phyloP scores from a whole-genome alignment of 208 protist species.

The Novymonas esmeraldas region DNA sequence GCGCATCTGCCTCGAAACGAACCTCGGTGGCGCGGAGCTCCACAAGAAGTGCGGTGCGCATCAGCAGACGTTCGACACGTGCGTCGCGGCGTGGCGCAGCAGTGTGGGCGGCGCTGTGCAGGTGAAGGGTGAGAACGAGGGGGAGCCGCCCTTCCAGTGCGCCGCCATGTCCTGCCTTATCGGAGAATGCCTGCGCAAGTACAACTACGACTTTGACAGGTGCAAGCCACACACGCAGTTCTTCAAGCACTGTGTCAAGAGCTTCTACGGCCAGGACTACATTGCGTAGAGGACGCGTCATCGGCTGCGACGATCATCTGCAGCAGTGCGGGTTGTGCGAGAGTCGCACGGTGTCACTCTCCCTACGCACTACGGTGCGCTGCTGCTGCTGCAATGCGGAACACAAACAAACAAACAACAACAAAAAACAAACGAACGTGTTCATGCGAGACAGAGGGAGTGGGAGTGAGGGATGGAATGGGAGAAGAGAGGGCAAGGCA shows the following conservation, averaged over 20 bases:
- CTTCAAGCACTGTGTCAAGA: constrained; percentile 86
- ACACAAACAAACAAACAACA: too few species aligned
- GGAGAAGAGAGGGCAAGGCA: too few species aligned
- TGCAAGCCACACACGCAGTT: constrained; percentile 72
- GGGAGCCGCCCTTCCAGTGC: constrained; percentile 77
- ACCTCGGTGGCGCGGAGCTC: constrained; percentile 46
- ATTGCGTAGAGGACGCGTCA: constrained; percentile 20
- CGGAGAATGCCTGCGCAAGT: constrained; percentile 69
- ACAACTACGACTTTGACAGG: constrained; percentile 72
- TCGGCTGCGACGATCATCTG: too few species aligned
- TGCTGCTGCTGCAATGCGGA: too few species aligned
- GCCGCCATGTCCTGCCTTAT: constrained; percentile 78
- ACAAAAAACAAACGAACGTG: too few species aligned
- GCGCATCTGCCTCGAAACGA: constrained; percentile 60
- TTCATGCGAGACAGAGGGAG: too few species aligned
- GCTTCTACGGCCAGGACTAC: constrained; percentile 77
- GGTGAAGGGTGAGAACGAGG: constrained; percentile 72
- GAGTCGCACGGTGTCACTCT: too few species aligned
- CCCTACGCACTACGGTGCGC: too few species aligned
- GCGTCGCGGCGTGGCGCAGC: constrained; percentile 54
- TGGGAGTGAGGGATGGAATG: too few species aligned
- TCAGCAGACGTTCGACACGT: constrained; percentile 56
- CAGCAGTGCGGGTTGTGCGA: too few species aligned
- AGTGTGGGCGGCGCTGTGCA: constrained; percentile 43
- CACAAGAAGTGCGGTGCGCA: constrained; percentile 35